phyloP scores from a whole-genome alignment of 345 rosid genomes.

The Cardamine resedifolia region DNA sequence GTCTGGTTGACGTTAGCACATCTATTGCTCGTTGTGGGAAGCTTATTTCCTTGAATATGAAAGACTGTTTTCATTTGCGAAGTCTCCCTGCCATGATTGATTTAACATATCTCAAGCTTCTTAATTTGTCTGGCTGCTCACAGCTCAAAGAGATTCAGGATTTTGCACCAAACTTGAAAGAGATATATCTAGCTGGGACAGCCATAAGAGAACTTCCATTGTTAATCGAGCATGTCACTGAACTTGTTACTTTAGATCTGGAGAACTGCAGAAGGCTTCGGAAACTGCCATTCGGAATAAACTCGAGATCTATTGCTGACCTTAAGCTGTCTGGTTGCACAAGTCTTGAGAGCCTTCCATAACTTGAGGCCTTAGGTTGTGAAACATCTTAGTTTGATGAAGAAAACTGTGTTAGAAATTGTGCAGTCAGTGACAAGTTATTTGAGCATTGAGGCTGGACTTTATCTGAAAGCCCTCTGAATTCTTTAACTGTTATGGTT shows the following conservation, averaged over 20 bases:
- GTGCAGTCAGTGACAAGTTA: not conserved
- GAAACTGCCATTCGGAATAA: not conserved
- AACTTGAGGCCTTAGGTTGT: not conserved
- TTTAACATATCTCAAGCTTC: constrained; percentile 19
- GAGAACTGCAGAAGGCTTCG: constrained; percentile 19
- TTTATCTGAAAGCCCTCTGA: not conserved
- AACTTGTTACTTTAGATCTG: constrained; percentile 25
- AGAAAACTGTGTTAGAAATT: not conserved
- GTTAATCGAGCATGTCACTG: not conserved
- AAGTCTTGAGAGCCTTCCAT: not conserved
- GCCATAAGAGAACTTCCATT: constrained; percentile 11
- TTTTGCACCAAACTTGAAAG: constrained; percentile 17
- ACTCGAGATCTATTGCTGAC: not conserved
- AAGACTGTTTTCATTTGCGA: constrained; percentile 19
- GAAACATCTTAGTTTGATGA: not conserved
- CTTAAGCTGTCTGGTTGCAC: constrained; percentile 30
- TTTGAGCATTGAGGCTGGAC: not conserved
- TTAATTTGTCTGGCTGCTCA: constrained; percentile 27
- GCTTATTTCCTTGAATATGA: constrained; percentile 32
- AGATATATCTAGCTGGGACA: constrained; percentile 29
- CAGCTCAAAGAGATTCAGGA: constrained; percentile 13
- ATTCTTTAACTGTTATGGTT: not conserved
- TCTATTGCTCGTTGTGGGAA: constrained; percentile 8
- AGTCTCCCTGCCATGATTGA: not conserved
- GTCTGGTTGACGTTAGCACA: constrained; percentile 27